Conservation (phyloP, 2,329 filamentous ascomycete species). For the Colletotrichum musae region DNA sequence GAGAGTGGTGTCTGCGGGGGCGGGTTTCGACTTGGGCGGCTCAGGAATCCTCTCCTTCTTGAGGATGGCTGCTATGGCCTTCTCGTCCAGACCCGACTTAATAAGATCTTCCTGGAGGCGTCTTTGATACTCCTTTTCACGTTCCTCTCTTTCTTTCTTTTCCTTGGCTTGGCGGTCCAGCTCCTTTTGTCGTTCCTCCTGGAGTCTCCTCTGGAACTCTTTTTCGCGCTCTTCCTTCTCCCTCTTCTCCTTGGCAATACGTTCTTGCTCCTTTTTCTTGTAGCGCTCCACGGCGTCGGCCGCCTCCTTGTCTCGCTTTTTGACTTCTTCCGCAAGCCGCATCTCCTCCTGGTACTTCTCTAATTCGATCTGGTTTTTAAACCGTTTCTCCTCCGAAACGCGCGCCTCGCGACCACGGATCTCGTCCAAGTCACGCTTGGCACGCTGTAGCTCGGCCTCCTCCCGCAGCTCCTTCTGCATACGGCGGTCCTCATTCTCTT, state of each 20-base stretch:
- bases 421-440: constrained; percentile 63
- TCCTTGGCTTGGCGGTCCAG: constrained; percentile 63
- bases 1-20: constrained; percentile 21
- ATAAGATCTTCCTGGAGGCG: constrained; percentile 71
- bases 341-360: constrained; percentile 63
- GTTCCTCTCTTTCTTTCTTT: constrained; percentile 62
- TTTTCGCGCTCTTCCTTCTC: constrained; percentile 65
- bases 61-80: constrained; percentile 71
- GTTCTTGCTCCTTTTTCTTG: constrained; percentile 64
- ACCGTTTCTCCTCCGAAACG: constrained; percentile 64
- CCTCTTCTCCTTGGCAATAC: constrained; percentile 60
- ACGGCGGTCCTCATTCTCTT: constrained; percentile 58
- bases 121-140: constrained; percentile 68
- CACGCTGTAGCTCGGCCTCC: constrained; percentile 65
- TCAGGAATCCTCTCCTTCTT: constrained; percentile 66
- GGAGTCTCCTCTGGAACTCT: constrained; percentile 69
- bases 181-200: constrained; percentile 64
- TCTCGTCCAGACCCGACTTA: constrained; percentile 71
- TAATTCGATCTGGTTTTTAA: constrained; percentile 67
- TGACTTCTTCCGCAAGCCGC: constrained; percentile 60
- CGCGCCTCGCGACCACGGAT: constrained; percentile 62
- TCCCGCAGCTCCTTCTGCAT: constrained; percentile 58
- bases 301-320: constrained; percentile 61
- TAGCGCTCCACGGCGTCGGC: constrained; percentile 67
- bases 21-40: constrained; percentile 39